phyloP scores from a whole-genome alignment of 805 yeast genomes.

The Lachancea cidri region DNA sequence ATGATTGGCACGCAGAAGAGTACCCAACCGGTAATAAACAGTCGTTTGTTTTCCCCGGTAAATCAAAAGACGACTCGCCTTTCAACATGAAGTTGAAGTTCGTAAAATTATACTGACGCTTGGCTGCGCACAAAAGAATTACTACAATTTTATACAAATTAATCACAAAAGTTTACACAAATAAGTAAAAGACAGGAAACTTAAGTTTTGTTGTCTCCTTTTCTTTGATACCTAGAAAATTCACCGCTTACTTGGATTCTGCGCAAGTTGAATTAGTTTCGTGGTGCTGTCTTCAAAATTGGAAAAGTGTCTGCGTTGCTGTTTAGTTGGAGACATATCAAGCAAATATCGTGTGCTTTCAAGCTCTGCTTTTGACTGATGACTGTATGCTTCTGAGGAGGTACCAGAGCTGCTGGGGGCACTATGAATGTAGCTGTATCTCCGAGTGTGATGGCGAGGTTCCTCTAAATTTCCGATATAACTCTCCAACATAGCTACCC shows the following conservation, averaged over 20 bases:
- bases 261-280: conserved; percentile 14
- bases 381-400: not conserved
- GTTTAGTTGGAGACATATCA: conserved; percentile 2
- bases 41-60: conserved; percentile 44
- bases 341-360: conserved; percentile 11
- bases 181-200: no score
- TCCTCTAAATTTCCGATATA: conserved; percentile 21
- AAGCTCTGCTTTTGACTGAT: conserved; percentile 2
- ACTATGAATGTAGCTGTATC: not conserved
- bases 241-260: conserved; percentile 1
- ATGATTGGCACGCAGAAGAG: conserved; percentile 51
- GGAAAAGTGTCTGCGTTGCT: conserved; percentile 10
- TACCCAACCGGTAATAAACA: conserved; percentile 44
- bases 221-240: not conserved
- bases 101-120: conserved; percentile 15
- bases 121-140: no score
- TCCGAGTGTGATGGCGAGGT: conserved; percentile 2
- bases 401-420: conserved; percentile 6
- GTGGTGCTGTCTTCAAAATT: conserved; percentile 20
- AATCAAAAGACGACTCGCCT: conserved; percentile 33
- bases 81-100: conserved; percentile 37
- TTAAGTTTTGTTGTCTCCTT: no score
- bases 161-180: no score
- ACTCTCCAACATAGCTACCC: conserved; percentile 14
- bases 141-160: not conserved